Conservation (phyloP, 192 early-diverging fungal genomes). For the Backusella mclennaniae region DNA sequence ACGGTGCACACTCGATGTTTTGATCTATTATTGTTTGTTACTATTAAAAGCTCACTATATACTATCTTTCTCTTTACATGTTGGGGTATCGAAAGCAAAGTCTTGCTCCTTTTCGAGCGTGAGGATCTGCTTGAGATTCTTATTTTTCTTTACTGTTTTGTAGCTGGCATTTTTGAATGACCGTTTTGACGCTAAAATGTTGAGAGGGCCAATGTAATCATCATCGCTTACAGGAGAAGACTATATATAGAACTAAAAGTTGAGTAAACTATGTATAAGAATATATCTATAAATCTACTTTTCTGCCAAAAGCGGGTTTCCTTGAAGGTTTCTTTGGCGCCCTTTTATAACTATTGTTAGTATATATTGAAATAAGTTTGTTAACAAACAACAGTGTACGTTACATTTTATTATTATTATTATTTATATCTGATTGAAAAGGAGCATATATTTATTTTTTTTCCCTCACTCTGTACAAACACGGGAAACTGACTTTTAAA, state of each 20-base stretch:
- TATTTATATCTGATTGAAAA: not conserved
- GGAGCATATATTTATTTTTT: not conserved
- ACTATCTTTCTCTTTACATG: constrained; percentile 44
- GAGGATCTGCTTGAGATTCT: constrained; percentile 81
- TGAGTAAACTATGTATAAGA: not conserved
- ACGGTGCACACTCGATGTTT: constrained; percentile 83
- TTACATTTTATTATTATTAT: not conserved
- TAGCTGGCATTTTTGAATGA: constrained; percentile 77
- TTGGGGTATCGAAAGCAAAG: constrained; percentile 59
- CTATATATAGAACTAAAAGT: not conserved
- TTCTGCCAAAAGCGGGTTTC: constrained; percentile 2
- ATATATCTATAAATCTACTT: not conserved
- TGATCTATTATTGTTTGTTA: constrained; percentile 50
- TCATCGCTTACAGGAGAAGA: constrained; percentile 1
- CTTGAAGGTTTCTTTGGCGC: constrained; percentile 3
- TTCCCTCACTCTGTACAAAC: no score
- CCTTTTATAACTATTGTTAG: not conserved
- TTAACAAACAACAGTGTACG: not conserved
- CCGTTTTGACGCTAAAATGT: constrained; percentile 4
- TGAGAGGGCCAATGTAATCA: constrained; percentile 12
- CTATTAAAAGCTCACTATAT: not conserved
- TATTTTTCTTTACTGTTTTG: constrained; percentile 64
- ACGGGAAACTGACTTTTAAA: not conserved
- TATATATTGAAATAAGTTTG: not conserved
- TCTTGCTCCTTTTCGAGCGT: constrained; percentile 63